Conservation (phyloP, 2,329 filamentous ascomycete species). For the Cladosporium sp. region DNA sequence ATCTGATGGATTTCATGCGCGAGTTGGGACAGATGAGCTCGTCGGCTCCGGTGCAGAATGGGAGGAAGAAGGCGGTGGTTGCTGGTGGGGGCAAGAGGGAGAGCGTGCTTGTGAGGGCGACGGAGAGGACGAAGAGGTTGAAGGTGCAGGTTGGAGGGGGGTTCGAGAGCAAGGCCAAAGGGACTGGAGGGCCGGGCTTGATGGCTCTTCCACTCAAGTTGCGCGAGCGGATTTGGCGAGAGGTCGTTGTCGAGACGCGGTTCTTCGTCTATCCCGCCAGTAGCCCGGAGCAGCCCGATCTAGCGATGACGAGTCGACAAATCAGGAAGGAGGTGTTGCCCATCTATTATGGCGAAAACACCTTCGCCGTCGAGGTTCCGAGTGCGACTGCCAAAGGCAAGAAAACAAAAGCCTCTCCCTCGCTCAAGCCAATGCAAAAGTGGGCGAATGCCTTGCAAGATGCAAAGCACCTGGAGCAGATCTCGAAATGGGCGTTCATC, state of each 20-base stretch:
- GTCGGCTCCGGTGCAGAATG: not conserved
- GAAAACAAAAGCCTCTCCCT: not conserved
- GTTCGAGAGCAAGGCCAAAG: not conserved
- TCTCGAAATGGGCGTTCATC: slow-evolving; percentile 14
- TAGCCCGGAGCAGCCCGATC: slow-evolving; percentile 23
- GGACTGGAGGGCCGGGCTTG: not conserved
- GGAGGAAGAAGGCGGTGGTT: not conserved
- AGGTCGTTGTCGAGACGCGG: slow-evolving; percentile 19
- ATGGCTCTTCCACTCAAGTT: slow-evolving; percentile 7
- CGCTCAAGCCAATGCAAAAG: slow-evolving; percentile 11
- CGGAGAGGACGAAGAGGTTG: slow-evolving; percentile 7
- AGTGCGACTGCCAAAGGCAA: not conserved
- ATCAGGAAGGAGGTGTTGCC: slow-evolving; percentile 23
- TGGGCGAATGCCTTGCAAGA: slow-evolving; percentile 16
- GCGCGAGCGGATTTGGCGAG: slow-evolving; percentile 17
- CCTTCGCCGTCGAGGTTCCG: slow-evolving; percentile 20
- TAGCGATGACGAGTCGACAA: slow-evolving; percentile 21
- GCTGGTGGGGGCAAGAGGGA: not conserved
- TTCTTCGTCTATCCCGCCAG: slow-evolving; percentile 20
- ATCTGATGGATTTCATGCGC: slow-evolving; percentile 10
- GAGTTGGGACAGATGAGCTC: slow-evolving; percentile 5
- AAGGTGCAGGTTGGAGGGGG: slow-evolving; percentile 3
- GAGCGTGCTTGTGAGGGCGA: slow-evolving; percentile 9
- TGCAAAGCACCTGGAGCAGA: not conserved
- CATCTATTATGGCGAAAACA: slow-evolving; percentile 25